Percentiles rank a stretch among this genome's conserved stretches.
phyloP scores from a whole-genome alignment of 1,284 basidiomycete genomes.

The Pulveroboletus sp. region DNA sequence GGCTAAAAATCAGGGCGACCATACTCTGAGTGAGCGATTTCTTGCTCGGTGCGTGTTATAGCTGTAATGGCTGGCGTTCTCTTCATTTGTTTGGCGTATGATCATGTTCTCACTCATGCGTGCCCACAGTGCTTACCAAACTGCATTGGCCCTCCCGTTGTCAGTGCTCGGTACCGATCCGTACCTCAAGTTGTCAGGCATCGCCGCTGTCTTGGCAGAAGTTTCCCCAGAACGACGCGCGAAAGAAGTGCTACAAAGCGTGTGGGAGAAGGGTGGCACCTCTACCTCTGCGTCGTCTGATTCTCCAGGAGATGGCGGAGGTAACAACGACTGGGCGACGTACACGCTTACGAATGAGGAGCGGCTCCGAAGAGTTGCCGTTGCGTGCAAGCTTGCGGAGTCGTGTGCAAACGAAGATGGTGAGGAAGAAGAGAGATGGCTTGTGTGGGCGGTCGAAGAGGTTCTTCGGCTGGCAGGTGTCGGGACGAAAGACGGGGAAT shows the following conservation, averaged over 20 bases:
- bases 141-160: slow-evolving; percentile 50
- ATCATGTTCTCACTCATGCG: not conserved
- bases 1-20: slow-evolving; percentile 62
- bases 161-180: slow-evolving; percentile 52
- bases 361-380: slow-evolving; percentile 57
- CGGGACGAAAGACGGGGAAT: not conserved
- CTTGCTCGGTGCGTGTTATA: slow-evolving; percentile 50
- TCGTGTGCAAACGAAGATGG: slow-evolving; percentile 42
- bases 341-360: slow-evolving; percentile 45
- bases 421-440: slow-evolving; percentile 58
- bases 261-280: slow-evolving; percentile 36
- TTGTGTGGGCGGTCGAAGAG: slow-evolving; percentile 64
- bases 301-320: not conserved
- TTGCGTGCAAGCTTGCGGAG: slow-evolving; percentile 71
- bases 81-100: slow-evolving; percentile 3
- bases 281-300: not conserved
- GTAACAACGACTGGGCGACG: slow-evolving; percentile 19
- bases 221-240: slow-evolving; percentile 59
- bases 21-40: slow-evolving; percentile 54
- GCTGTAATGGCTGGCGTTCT: not conserved
- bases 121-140: slow-evolving; percentile 61
- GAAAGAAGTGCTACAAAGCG: slow-evolving; percentile 52
- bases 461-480: slow-evolving; percentile 45
- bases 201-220: slow-evolving; percentile 65
- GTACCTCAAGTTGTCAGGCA: slow-evolving; percentile 69